Conservation (phyloP, 75 land plant genomes). For the Selaginella tamariscina region DNA sequence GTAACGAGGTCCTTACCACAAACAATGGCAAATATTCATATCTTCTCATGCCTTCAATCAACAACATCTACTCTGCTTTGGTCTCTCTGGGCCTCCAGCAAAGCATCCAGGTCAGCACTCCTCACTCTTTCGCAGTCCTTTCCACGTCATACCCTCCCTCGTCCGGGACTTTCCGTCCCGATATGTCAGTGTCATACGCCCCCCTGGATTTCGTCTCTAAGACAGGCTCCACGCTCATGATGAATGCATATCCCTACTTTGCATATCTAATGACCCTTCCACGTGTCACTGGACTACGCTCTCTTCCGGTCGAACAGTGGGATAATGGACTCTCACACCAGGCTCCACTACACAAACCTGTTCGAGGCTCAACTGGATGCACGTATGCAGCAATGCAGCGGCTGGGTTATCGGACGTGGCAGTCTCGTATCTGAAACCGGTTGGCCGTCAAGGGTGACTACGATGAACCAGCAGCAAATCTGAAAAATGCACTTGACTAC, state of each 20-base stretch:
- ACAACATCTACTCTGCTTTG: slow-evolving; percentile 40
- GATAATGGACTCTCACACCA: slow-evolving; percentile 35
- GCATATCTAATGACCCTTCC: slow-evolving; percentile 44
- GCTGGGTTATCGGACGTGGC: slow-evolving; percentile 43
- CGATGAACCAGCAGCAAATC: slow-evolving; percentile 53
- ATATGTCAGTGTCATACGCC: slow-evolving; percentile 21
- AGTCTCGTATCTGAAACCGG: slow-evolving; percentile 76
- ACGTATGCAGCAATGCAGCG: slow-evolving; percentile 57
- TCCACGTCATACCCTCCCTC: slow-evolving; percentile 39
- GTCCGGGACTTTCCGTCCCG: slow-evolving; percentile 29
- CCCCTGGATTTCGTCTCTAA: slow-evolving; percentile 42
- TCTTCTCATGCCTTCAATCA: slow-evolving; percentile 63
- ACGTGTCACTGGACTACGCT: slow-evolving; percentile 43
- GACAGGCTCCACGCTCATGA: slow-evolving; percentile 48
- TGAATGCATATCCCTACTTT: slow-evolving; percentile 83
- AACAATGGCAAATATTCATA: slow-evolving; percentile 18
- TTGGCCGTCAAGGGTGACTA: slow-evolving; percentile 80
- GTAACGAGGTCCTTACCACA: slow-evolving; percentile 54
- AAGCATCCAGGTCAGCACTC: slow-evolving; percentile 34
- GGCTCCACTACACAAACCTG: slow-evolving; percentile 60
- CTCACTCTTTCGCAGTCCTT: slow-evolving; percentile 29
- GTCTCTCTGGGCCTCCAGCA: slow-evolving; percentile 24
- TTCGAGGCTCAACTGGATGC: slow-evolving; percentile 71
- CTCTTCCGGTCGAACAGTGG: slow-evolving; percentile 50
- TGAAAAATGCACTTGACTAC: slow-evolving; percentile 46